Evolutionary conservation across 345 rosid species (phyloP), one percentile per base, ranked within the genome.

Genomic region (Erucastrum elatum): DNA sequence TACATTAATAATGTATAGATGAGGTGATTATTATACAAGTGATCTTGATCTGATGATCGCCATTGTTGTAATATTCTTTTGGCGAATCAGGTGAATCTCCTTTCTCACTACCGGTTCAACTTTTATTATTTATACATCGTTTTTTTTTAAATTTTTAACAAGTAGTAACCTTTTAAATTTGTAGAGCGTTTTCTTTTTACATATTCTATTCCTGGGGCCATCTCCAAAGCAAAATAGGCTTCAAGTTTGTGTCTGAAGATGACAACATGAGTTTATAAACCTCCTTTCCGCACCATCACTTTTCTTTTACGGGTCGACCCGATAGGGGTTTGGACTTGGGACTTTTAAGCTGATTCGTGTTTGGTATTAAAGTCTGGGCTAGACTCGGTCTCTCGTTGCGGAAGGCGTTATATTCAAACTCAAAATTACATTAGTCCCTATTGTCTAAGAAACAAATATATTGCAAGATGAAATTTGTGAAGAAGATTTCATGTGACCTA

Each of bases 231-330:
- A 79, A 61, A 39, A 17, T 79, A 61, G 69, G 77, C 17, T 51
- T 31, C 70, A 46, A 25, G 66, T 72, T 79, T 79, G 82, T 79
- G 82, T 79, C 82, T 77, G 77, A 79, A 79, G 82, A 10, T 79
- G 82, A 66, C 77, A 26, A 79, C 0, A 79, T 60, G 25, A 71
- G 62, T 60, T 31, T 49, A 33, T 4, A 34, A 29, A 21, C 21
- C 21, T 21, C 21, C 21, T 21, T 21, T 21, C 21, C 21, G 21
- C 21, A 21, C 21, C 21, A 21, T 21, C 21, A 21, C 21, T 21
- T 21, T 21, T 21, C 21, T 21, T 21, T 21, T 21, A 21, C 21
- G 31, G 31, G 31, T 29, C 31, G 31, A 29, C 31, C 31, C 31
- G 31, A 29, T 29, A 3, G 31, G 31, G 31, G 31, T 29, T 29